Percentiles rank a stretch among this genome's conserved stretches.
Evolutionary conservation across 2,329 filamentous ascomycete genomes (phyloP).

Genomic region (Ceratocystiopsis minuta): DNA sequence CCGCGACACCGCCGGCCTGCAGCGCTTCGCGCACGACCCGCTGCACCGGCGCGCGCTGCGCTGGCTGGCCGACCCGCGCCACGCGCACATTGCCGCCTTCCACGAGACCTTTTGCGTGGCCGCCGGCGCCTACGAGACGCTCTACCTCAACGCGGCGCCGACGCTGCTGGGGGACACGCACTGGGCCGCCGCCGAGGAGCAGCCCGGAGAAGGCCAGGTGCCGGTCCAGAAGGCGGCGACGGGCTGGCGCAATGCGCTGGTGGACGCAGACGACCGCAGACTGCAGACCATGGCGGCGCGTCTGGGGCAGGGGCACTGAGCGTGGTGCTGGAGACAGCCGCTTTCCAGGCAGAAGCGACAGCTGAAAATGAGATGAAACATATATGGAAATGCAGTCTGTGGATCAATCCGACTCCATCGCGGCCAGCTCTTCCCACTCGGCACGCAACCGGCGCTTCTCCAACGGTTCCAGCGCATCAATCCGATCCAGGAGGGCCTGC

Average conservation of each 20-base stretch:
- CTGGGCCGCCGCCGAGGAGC: not conserved
- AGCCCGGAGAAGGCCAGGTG: not conserved
- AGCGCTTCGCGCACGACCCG: conserved; percentile 6
- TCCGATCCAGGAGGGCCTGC: no score
- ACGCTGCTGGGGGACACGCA: conserved; percentile 3
- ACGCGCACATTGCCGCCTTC: conserved; percentile 7
- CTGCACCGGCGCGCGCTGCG: conserved; percentile 4
- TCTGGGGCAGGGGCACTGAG: not conserved
- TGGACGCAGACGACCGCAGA: conserved; percentile 4
- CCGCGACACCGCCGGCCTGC: conserved; percentile 7
- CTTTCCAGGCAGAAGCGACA: no score
- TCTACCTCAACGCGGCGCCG: conserved; percentile 9
- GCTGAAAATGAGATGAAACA: no score
- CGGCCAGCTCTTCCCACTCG: no score
- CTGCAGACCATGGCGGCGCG: conserved; percentile 7
- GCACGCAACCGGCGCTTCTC: no score
- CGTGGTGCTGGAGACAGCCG: no score
- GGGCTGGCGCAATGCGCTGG: conserved; percentile 5
- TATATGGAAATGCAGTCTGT: no score
- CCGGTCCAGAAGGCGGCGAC: no score
- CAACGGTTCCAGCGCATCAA: no score
- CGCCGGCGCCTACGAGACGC: conserved; percentile 6
- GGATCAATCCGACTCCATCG: no score
- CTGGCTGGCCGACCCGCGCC: conserved; percentile 3
- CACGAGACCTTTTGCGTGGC: conserved; percentile 10